phyloP scores from a whole-genome alignment of 306 rosid genomes.

The Arachis hypogaea region DNA sequence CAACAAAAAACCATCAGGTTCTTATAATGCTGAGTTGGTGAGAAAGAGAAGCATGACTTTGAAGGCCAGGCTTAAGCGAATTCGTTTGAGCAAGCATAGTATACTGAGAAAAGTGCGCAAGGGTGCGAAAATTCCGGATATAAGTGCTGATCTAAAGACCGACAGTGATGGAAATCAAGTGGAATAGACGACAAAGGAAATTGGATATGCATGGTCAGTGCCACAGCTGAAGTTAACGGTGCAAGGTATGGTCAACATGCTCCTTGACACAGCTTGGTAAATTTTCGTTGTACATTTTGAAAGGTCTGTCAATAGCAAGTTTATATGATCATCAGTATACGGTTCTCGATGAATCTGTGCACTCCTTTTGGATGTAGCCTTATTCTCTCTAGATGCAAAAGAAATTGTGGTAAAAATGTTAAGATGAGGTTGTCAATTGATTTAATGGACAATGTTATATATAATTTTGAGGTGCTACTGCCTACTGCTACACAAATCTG shows the following conservation, averaged over 20 bases:
- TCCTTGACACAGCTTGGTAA: not conserved
- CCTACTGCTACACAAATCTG: not conserved
- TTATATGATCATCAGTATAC: conserved; percentile 13
- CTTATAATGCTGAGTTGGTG: conserved; percentile 3
- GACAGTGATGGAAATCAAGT: not conserved
- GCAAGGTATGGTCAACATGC: conserved; percentile 4
- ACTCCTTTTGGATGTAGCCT: not conserved
- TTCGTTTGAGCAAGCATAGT: conserved; percentile 49
- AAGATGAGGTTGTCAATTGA: not conserved
- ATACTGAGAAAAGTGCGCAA: conserved; percentile 48
- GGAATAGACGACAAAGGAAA: conserved; percentile 13
- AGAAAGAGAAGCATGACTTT: conserved; percentile 36
- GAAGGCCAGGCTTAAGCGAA: conserved; percentile 40
- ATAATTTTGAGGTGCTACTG: not conserved
- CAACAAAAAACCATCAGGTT: conserved; percentile 14
- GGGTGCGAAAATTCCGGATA: conserved; percentile 57
- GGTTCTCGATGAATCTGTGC: conserved; percentile 6
- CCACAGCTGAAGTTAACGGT: conserved; percentile 27
- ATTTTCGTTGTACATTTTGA: not conserved
- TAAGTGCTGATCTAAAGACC: conserved; percentile 31
- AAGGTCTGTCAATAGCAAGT: conserved; percentile 16
- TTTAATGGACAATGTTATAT: not conserved
- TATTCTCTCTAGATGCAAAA: not conserved
- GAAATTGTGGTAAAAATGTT: not conserved
- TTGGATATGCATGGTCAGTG: conserved; percentile 1